Evolutionary conservation across 2,329 filamentous ascomycete genomes (phyloP).

Genomic region (Periconia digitata): DNA sequence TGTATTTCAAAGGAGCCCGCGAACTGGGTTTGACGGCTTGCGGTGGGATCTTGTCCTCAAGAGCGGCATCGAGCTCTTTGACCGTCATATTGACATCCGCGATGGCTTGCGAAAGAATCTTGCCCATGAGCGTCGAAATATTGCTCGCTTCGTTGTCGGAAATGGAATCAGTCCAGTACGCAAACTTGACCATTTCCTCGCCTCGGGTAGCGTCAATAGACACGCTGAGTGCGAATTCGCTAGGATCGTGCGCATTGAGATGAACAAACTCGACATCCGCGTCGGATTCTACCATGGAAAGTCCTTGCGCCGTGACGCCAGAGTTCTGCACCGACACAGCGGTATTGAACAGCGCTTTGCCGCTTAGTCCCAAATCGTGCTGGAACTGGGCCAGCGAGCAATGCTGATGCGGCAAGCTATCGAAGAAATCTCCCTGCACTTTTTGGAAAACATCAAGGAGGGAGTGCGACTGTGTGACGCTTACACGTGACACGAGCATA

Average conservation of each 20-base stretch:
- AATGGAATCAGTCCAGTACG: constrained; percentile 36
- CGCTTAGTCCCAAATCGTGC: constrained; percentile 43
- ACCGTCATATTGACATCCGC: constrained; percentile 26
- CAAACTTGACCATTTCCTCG: constrained; percentile 31
- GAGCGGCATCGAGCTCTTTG: constrained; percentile 22
- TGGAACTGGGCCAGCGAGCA: constrained; percentile 50
- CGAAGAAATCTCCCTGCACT: constrained; percentile 35
- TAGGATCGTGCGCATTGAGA: constrained; percentile 33
- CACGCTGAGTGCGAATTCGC: constrained; percentile 36
- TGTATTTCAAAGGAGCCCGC: constrained; percentile 4
- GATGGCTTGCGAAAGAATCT: constrained; percentile 25
- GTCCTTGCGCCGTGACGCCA: constrained; percentile 1
- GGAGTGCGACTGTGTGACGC: constrained; percentile 14
- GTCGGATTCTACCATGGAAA: constrained; percentile 3
- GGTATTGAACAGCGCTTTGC: constrained; percentile 50
- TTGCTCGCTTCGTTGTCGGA: constrained; percentile 31
- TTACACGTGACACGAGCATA: constrained; percentile 37
- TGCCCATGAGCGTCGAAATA: constrained; percentile 26
- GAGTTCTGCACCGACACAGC: constrained; percentile 44
- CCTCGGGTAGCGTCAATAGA: constrained; percentile 35
- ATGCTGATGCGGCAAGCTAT: constrained; percentile 35
- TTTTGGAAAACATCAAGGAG: constrained; percentile 26
- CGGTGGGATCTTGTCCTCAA: constrained; percentile 15
- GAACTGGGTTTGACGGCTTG: not conserved
- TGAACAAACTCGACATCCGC: constrained; percentile 29